These are phyloP conservation scores for Gliomastix tumulicola DNA, from an alignment of 2,329 filamentous ascomycete genomes.

Conservation along the genomic window DNA sequence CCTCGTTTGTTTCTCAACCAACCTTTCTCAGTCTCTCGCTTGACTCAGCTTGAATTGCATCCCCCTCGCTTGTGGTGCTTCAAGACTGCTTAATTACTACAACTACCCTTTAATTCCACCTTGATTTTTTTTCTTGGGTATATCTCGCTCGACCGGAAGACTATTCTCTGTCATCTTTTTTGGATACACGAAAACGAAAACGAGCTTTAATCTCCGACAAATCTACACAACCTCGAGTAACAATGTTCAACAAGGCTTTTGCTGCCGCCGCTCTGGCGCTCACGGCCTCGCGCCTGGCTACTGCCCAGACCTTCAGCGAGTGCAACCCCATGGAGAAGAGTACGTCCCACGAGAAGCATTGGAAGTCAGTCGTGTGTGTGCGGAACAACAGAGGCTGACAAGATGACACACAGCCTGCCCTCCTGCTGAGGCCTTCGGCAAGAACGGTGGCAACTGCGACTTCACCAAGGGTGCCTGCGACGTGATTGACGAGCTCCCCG, in stretches of 20 bases:
- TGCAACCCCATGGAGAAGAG: constrained; percentile 49
- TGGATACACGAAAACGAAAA: too few species aligned
- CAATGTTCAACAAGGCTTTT: constrained; percentile 37
- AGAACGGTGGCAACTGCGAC: constrained; percentile 51
- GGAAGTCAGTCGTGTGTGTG: neutral
- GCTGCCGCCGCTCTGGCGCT: constrained; percentile 39
- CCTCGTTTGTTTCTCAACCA: too few species aligned
- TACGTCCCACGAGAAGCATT: constrained; percentile 18
- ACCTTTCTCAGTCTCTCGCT: too few species aligned
- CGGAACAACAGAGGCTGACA: neutral
- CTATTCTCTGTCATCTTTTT: too few species aligned
- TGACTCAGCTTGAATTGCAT: too few species aligned
- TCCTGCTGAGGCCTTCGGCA: constrained; percentile 69
- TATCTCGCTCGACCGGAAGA: too few species aligned
- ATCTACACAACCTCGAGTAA: too few species aligned
- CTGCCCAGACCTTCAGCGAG: constrained; percentile 48
- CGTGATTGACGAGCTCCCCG: constrained; percentile 36
- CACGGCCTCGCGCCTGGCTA: constrained; percentile 38
- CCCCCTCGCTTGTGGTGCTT: too few species aligned
- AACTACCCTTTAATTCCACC: too few species aligned
- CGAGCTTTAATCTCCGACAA: too few species aligned
- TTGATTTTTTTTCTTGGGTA: too few species aligned
- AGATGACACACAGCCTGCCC: constrained; percentile 52
- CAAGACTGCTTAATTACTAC: too few species aligned
- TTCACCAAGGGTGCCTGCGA: constrained; percentile 67